Conservation (phyloP, 768 basidiomycete genomes). For the Tephrocybe sp. region DNA sequence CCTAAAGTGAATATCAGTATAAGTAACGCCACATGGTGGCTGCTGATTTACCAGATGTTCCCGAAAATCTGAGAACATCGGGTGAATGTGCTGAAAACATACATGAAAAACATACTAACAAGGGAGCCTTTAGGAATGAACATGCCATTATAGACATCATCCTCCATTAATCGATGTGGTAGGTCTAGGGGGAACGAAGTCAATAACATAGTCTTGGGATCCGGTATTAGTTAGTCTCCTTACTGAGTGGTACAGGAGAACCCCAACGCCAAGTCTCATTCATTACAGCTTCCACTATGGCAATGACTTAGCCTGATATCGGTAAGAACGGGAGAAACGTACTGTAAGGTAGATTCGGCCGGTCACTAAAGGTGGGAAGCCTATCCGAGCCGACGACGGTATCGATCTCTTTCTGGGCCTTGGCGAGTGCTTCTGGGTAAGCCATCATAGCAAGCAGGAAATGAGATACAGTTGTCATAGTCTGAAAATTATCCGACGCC, state of each 20-base stretch:
- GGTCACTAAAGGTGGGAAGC: constrained; percentile 59
- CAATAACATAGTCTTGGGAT: not conserved
- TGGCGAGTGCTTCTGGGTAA: constrained; percentile 52
- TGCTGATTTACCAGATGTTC: constrained; percentile 53
- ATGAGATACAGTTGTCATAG: constrained; percentile 50
- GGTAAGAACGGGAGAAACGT: constrained; percentile 11
- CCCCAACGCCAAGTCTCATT: constrained; percentile 57
- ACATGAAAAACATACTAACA: constrained; percentile 26
- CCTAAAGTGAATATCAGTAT: constrained; percentile 26
- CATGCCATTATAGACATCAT: constrained; percentile 58
- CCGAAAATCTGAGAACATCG: constrained; percentile 38
- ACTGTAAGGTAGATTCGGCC: constrained; percentile 54
- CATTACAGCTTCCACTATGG: constrained; percentile 47
- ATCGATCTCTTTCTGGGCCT: constrained; percentile 69
- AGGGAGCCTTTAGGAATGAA: constrained; percentile 63
- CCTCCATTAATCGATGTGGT: constrained; percentile 63
- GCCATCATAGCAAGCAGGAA: constrained; percentile 69
- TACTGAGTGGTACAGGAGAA: constrained; percentile 56
- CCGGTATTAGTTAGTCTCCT: constrained; percentile 16
- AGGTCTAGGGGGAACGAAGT: constrained; percentile 36
- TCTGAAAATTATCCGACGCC: constrained; percentile 29
- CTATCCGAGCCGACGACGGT: constrained; percentile 50
- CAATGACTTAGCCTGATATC: not conserved
- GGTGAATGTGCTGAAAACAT: constrained; percentile 4
- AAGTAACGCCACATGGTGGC: not conserved